Percentiles rank a stretch among this genome's conserved stretches.
Evolutionary conservation across 1,284 basidiomycete species (phyloP).

Genomic region (Heliocybe sulcata): DNA sequence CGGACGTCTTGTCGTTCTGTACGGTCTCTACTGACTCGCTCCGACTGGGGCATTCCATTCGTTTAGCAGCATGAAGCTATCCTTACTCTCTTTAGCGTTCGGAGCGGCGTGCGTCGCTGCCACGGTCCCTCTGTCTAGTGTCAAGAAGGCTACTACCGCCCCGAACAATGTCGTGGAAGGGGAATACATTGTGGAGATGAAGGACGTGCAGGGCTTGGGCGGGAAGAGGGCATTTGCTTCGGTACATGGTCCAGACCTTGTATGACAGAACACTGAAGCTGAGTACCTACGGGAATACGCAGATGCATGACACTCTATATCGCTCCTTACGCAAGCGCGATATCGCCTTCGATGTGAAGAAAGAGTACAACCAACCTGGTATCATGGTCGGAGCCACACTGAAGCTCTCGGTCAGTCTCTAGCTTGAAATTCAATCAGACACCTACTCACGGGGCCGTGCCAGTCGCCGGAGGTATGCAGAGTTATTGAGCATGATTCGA

Average conservation of each 20-base stretch:
- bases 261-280: slow-evolving; percentile 7
- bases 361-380: slow-evolving; percentile 31
- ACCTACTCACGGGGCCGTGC: too few species aligned
- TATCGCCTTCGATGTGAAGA: slow-evolving; percentile 28
- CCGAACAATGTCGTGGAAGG: slow-evolving; percentile 30
- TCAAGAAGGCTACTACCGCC: slow-evolving; percentile 25
- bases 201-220: slow-evolving; percentile 27
- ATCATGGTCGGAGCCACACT: slow-evolving; percentile 38
- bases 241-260: slow-evolving; percentile 8
- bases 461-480: too few species aligned
- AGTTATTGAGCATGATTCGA: slow-evolving; percentile 8
- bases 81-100: slow-evolving; percentile 16
- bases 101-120: slow-evolving; percentile 7
- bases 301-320: slow-evolving; percentile 32
- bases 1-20: not conserved
- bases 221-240: slow-evolving; percentile 25
- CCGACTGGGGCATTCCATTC: slow-evolving; percentile 1
- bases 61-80: slow-evolving; percentile 22
- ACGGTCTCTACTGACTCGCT: not conserved
- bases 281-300: not conserved
- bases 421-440: too few species aligned
- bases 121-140: slow-evolving; percentile 22
- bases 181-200: slow-evolving; percentile 46
- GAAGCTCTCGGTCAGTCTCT: slow-evolving; percentile 5
- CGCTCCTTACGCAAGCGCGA: slow-evolving; percentile 24